phyloP scores from a whole-genome alignment of 2,329 filamentous ascomycete species.

The Alternaria gaisen region DNA sequence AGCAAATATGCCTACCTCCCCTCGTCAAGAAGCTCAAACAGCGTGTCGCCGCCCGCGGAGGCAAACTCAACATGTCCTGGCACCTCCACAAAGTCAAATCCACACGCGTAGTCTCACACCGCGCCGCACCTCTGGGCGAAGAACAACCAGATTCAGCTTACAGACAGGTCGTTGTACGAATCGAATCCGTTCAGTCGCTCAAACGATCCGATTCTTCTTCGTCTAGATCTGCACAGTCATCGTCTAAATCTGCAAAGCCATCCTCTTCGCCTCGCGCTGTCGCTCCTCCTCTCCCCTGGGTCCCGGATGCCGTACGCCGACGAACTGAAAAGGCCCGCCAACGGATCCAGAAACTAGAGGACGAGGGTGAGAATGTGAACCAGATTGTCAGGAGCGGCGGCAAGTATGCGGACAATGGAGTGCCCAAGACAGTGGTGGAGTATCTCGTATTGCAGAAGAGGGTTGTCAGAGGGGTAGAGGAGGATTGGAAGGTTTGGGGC shows the following conservation, averaged over 20 bases:
- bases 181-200: slow-evolving; percentile 35
- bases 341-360: slow-evolving; percentile 3
- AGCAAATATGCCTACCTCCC: slow-evolving; percentile 63
- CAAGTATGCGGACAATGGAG: slow-evolving; percentile 4
- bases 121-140: slow-evolving; percentile 57
- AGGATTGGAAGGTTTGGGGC: slow-evolving; percentile 72
- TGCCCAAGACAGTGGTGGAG: slow-evolving; percentile 60
- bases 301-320: slow-evolving; percentile 16
- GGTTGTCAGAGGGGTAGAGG: slow-evolving; percentile 58
- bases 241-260: background rate
- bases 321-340: slow-evolving; percentile 11
- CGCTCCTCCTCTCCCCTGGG: slow-evolving; percentile 9
- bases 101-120: slow-evolving; percentile 65
- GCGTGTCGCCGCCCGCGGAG: slow-evolving; percentile 62
- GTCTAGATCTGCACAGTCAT: no score
- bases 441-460: slow-evolving; percentile 69
- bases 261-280: background rate
- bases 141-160: slow-evolving; percentile 33
- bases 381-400: background rate
- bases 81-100: slow-evolving; percentile 31
- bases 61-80: slow-evolving; percentile 58
- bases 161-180: slow-evolving; percentile 39
- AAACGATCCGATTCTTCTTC: background rate
- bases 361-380: background rate
- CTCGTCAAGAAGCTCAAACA: slow-evolving; percentile 62